These are phyloP conservation scores for Mentha longifolia DNA, from an alignment of 257 asterid species.

Conservation along the genomic window DNA sequence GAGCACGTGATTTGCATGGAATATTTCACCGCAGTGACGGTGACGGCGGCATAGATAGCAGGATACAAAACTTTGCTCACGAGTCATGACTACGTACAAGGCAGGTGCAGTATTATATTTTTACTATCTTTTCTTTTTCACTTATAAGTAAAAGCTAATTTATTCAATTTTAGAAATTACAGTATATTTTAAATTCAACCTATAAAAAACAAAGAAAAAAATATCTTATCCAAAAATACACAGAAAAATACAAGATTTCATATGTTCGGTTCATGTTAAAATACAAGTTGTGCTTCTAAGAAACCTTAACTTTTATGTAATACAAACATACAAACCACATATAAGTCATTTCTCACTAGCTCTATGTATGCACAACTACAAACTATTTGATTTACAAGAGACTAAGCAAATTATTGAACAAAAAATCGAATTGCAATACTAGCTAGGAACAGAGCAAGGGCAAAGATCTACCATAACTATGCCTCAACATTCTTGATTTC, in stretches of 20 bases:
- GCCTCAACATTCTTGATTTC: conserved; percentile 64
- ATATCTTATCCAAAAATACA: too few relatives aligned
- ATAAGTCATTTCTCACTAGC: too few relatives aligned
- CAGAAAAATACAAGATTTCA: too few relatives aligned
- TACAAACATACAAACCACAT: neutral
- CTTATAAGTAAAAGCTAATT: too few relatives aligned
- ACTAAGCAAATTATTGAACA: neutral
- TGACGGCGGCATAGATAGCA: neutral
- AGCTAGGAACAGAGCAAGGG: conserved; percentile 68
- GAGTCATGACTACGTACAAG: neutral
- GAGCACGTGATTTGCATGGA: neutral
- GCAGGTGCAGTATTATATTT: too few relatives aligned
- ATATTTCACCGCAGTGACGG: neutral
- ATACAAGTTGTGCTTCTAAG: neutral
- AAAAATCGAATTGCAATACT: conserved; percentile 35
- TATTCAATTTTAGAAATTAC: too few relatives aligned
- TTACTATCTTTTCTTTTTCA: too few relatives aligned
- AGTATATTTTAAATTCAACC: too few relatives aligned
- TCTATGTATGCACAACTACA: conserved; percentile 24
- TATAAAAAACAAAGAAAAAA: too few relatives aligned
- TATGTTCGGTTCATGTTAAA: too few relatives aligned
- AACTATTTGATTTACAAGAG: conserved; percentile 10
- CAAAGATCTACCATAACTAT: conserved; percentile 51
- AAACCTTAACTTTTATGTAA: neutral
- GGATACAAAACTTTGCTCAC: too few relatives aligned